A percentile compares a stretch with the other conserved stretches of the same genome.
These are phyloP conservation scores for Colletotrichum incanum DNA, from an alignment of 2,329 filamentous ascomycete genomes.

Conservation along the genomic window DNA sequence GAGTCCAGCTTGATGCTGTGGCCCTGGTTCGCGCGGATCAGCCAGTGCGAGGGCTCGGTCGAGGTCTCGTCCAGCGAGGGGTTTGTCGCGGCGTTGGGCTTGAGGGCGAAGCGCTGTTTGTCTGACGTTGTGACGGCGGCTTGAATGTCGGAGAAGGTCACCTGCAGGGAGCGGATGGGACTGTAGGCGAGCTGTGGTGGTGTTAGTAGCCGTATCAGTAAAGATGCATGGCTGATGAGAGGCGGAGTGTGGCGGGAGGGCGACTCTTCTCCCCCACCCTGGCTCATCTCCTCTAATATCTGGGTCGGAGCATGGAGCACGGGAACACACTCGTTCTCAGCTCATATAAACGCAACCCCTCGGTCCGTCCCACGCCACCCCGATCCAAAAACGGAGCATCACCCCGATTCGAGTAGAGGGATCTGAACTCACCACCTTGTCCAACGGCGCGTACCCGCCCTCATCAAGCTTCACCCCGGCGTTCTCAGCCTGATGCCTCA, in stretches of 20 bases:
- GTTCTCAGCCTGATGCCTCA: conserved; percentile 71
- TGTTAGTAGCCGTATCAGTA: conserved; percentile 9
- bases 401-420: conserved; percentile 20
- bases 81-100: conserved; percentile 62
- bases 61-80: conserved; percentile 49
- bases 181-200: conserved; percentile 65
- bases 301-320: not conserved
- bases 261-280: not conserved
- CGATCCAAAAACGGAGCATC: not conserved
- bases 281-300: not conserved
- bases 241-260: not conserved
- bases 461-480: conserved; percentile 71
- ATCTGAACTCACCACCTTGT: conserved; percentile 69
- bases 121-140: conserved; percentile 81
- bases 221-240: not conserved
- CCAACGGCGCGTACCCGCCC: conserved; percentile 72
- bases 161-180: conserved; percentile 76
- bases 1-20: conserved; percentile 86
- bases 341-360: not conserved
- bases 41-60: conserved; percentile 75
- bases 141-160: conserved; percentile 83
- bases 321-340: not conserved
- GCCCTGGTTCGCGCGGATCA: conserved; percentile 96
- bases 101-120: conserved; percentile 92
- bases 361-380: not conserved